Evolutionary conservation across 768 basidiomycete genomes (phyloP).

Genomic region (Strobilomyces echinocephalus): DNA sequence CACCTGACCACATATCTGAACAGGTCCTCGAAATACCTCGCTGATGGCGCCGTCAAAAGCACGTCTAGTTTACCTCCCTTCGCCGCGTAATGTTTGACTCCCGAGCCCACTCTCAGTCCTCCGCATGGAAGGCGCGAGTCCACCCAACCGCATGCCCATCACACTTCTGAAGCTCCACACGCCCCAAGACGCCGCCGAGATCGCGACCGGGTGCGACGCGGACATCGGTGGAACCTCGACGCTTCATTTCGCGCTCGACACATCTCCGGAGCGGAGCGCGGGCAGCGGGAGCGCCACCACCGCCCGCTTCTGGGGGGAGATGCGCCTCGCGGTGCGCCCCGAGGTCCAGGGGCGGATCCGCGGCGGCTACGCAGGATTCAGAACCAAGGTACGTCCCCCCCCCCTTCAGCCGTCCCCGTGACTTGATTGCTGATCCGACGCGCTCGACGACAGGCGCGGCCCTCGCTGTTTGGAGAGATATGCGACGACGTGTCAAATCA

Average conservation of each 20-base stretch:
- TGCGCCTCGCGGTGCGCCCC: conserved; percentile 64
- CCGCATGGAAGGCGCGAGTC: conserved; percentile 73
- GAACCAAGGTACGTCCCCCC: conserved; percentile 61
- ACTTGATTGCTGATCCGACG: too few relatives aligned
- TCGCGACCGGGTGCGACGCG: conserved; percentile 77
- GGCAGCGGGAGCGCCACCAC: conserved; percentile 48
- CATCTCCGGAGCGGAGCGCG: conserved; percentile 41
- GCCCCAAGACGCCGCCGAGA: conserved; percentile 51
- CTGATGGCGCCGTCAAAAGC: conserved; percentile 40
- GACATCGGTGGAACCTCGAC: conserved; percentile 86
- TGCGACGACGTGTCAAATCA: conserved; percentile 81
- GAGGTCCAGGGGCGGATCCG: conserved; percentile 66
- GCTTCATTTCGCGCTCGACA: conserved; percentile 69
- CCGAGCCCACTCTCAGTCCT: conserved; percentile 42
- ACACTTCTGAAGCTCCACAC: conserved; percentile 65
- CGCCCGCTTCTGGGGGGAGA: conserved; percentile 75
- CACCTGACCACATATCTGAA: conserved; percentile 32
- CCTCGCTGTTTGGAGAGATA: conserved; percentile 84
- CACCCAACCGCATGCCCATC: conserved; percentile 54
- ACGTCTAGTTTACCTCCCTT: conserved; percentile 22
- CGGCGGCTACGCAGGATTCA: conserved; percentile 87
- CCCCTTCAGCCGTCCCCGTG: background rate
- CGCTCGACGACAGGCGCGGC: conserved; percentile 47
- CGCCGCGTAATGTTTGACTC: conserved; percentile 9
- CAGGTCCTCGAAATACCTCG: conserved; percentile 36